A percentile compares a stretch with the other conserved stretches of the same genome.
Evolutionary conservation across 2,329 filamentous ascomycete genomes (phyloP).

Genomic region (Microdochium trichocladiopsis): DNA sequence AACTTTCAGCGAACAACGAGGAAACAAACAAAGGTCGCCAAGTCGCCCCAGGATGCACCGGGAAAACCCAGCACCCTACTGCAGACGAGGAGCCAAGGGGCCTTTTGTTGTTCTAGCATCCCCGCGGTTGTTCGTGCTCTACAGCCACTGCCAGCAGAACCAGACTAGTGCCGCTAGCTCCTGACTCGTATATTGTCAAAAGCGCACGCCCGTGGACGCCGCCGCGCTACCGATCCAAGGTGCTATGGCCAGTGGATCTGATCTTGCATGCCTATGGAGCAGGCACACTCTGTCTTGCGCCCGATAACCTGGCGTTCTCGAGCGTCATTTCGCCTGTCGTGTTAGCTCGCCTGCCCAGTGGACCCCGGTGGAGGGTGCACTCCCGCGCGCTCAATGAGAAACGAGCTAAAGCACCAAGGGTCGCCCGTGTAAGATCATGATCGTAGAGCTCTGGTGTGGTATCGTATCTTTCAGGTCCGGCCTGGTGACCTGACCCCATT

Average conservation of each 20-base stretch:
- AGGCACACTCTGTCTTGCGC: not conserved
- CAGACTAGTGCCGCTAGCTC: not conserved
- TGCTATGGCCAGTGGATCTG: not conserved
- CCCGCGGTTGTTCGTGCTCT: not conserved
- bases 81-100: no score
- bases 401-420: no score
- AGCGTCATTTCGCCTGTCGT: not conserved
- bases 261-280: not conserved
- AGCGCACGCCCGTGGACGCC: not conserved
- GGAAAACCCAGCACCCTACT: no score
- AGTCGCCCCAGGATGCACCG: no score
- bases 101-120: not conserved
- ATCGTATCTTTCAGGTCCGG: no score
- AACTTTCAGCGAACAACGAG: no score
- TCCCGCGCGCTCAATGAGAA: not conserved
- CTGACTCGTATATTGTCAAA: not conserved
- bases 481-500: no score
- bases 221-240: not conserved
- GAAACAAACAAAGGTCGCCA: no score
- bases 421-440: no score
- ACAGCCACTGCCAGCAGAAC: not conserved
- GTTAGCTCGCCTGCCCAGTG: not conserved
- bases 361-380: not conserved
- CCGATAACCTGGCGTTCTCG: not conserved
- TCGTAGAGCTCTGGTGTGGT: no score